A percentile compares a stretch with the other conserved stretches of the same genome.
phyloP scores from a whole-genome alignment of 371 early-diverging fungal species.

The Zopfochytrium polystomum region DNA sequence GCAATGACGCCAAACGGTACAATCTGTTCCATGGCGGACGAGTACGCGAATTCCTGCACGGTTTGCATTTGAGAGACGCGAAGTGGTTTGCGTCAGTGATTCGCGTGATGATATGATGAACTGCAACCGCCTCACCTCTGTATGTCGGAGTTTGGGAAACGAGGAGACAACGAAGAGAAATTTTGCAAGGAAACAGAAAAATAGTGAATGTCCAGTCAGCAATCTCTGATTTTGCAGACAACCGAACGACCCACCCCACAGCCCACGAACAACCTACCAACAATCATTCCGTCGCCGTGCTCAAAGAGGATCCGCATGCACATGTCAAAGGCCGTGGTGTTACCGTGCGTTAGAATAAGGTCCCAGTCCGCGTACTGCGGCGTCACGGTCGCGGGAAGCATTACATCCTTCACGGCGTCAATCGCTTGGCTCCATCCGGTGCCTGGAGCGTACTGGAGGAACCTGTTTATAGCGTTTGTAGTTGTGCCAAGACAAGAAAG shows the following conservation, averaged over 20 bases:
- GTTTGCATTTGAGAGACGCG: no score
- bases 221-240: background rate
- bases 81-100: background rate
- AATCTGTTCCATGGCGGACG: conserved; percentile 21
- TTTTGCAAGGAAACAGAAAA: no score
- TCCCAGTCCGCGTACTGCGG: conserved; percentile 11
- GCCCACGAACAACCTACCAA: no score
- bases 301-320: conserved; percentile 4
- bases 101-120: background rate
- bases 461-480: no score
- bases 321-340: conserved; percentile 12
- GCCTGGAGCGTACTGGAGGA: background rate
- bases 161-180: no score
- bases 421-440: background rate
- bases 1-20: conserved; percentile 10
- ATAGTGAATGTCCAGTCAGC: background rate
- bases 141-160: no score
- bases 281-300: conserved; percentile 13
- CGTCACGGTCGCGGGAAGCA: no score
- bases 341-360: conserved; percentile 10
- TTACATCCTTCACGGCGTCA: background rate
- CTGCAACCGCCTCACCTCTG: background rate
- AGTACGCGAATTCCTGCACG: conserved; percentile 10
- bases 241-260: background rate
- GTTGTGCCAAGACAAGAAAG: no score